Evolutionary conservation across 345 rosid species (phyloP), one percentile per base, ranked within the genome.

Genomic region (Aquilaria yunnanensis): DNA sequence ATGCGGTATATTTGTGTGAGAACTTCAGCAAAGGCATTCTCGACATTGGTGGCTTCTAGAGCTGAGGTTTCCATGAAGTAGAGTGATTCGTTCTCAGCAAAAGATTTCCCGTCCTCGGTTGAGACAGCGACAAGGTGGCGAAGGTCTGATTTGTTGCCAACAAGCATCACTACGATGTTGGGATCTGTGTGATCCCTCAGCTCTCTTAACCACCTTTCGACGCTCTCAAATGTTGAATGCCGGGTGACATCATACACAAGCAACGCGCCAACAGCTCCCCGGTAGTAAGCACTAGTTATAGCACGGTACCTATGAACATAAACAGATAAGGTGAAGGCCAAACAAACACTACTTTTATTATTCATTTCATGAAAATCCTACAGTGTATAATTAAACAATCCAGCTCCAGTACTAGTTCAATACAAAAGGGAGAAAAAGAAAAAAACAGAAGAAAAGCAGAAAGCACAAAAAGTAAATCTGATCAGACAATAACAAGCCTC

Each of bases 1-100:
- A 88, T 78, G 9, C 71, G 85, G 69, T 88, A 82, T 57, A 91
- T 91, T 77, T 88, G 94, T 61, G 94, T 85, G 14, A 91, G 95
- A 45, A 88, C 96, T 75, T 88, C 97, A 2, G 97, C 78, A 23
- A 91, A 91, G 9, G 97, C 97, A 47, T 79, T 88, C 67, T 91
- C 97, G 12, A 90, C 97, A 3, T 90, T 90, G 0, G 93, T 90
- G 2, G 97, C 72, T 73, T 88, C 96, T 34, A 90, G 87, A 6
- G 97, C 97, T 4, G 97, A 90, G 30, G 97, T 90, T 70, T 90
- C 97, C 97, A 90, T 90, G 83, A 91, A 88, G 78, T 78, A 84
- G 47, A 91, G 96, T 10, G 92, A 83, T 64, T 88, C 96, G 59
- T 79, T 84, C 79, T 91, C 94, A 0, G 96, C 85, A 47, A 86